These are phyloP conservation scores for Porogramme epimiltina DNA, from an alignment of 1,284 basidiomycete species.

Conservation along the genomic window DNA sequence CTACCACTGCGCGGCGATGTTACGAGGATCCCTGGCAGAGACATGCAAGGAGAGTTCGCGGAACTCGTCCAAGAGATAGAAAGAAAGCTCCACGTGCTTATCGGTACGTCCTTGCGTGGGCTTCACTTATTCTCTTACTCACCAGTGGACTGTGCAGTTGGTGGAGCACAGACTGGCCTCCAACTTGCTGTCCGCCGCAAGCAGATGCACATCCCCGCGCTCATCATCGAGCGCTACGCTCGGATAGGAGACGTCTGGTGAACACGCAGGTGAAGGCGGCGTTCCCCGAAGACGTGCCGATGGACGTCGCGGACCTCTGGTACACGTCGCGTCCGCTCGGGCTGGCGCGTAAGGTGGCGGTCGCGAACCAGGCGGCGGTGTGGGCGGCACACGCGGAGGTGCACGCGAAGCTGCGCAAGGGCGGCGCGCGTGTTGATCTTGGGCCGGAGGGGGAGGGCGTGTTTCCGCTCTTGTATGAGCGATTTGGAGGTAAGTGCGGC, in stretches of 20 bases:
- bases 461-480: conserved; percentile 37
- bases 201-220: conserved; percentile 47
- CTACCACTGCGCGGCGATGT: conserved; percentile 8
- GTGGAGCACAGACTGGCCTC: conserved; percentile 57
- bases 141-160: conserved; percentile 36
- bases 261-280: conserved; percentile 18
- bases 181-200: conserved; percentile 53
- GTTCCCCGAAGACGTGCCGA: conserved; percentile 44
- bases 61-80: conserved; percentile 23
- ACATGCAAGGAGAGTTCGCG: conserved; percentile 17
- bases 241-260: conserved; percentile 58
- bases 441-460: conserved; percentile 59
- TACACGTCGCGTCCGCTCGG: conserved; percentile 40
- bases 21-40: conserved; percentile 3
- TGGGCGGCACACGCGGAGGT: conserved; percentile 42
- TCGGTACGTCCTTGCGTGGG: conserved; percentile 5
- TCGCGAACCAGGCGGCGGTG: conserved; percentile 19
- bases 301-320: conserved; percentile 48
- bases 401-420: conserved; percentile 54
- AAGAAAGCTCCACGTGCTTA: conserved; percentile 29
- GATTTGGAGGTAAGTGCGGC: conserved; percentile 9
- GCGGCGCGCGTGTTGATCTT: conserved; percentile 56
- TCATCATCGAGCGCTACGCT: conserved; percentile 48
- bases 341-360: conserved; percentile 34
- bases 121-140: background rate